Evolutionary conservation across 2,329 filamentous ascomycete genomes (phyloP), one percentile per base, ranked within the genome.

Genomic region (Magnaporthiopsis incrustans): DNA sequence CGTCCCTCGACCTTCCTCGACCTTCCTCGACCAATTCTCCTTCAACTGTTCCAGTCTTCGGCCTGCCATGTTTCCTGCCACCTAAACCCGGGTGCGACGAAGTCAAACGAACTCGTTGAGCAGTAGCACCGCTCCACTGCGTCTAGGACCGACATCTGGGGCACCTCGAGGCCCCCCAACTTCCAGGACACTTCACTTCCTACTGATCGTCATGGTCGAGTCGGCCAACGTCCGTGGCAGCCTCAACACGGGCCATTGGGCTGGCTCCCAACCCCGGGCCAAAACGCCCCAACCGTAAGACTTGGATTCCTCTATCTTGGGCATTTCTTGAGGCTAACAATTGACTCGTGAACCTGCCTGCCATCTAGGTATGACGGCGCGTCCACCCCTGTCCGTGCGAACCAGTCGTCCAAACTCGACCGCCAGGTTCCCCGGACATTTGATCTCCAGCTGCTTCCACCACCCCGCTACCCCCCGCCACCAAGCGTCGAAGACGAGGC

Each of bases 401-500:
- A 64, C 63, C 67, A 63, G 59, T 65, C 63, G 33, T 63, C 60
- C 30, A 65, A 65, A 57, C 12, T 64, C 44, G 61, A 64, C 57
- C 66, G 50, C 33, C 58, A 64, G n/a, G 58, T 64, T 26, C 62
- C 66, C 33, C 60, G 64, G 56, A 64, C 66, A 11, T 64, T 64
- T 59, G 53, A 63, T 38, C 61, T 25, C n/a, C 44, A 53, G 44
- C 8, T 53, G 44, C 44, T 53, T 25, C 44, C 18, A 26, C 7
- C 33, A 26, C 61, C 59, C 60, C 62, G 67, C 56, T 81, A 78
- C 71, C 86, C 88, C 7, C 89, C 88, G 1, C 79, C 80, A 25
- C 87, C 89, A 4, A 86, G 75, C 50, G 88, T 89, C 60, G 89
- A 93, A 72, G 89, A 92, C 71, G 89, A 91, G 73, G 77, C 72